Base-by-base conservation (phyloP, 2,329 filamentous ascomycete species). In the Xylaria sp. region DNA sequence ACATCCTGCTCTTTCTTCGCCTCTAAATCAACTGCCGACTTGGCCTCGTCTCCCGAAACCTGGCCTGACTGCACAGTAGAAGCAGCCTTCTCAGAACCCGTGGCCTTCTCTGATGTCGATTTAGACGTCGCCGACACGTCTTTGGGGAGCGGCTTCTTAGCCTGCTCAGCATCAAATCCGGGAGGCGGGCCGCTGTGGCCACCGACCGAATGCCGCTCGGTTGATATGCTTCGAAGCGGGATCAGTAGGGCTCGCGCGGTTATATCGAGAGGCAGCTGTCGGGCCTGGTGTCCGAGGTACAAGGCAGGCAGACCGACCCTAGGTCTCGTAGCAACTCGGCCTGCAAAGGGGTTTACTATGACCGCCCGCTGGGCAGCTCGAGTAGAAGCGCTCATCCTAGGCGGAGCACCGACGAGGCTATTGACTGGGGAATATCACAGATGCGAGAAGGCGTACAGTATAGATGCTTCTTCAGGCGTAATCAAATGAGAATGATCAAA, bases 151-250 rank as follows among this genome's bases (percentile, higher is more conserved):
- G 92, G 90, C 73, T 92, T 93, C 83, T 92, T 93, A 67, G 92
- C 92, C 77, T 91, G 82, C 70, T 93, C 87, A n/a, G 90, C 80
- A 72, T 94, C 92, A 80, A 96, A 97, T 34, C 92, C 92, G 11
- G 92, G 92, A 59, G 92, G 92, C 50, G 91, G 92, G 53, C 83
- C 86, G 57, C 81, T 79, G 55, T 82, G 78, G 42, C 75, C 74
- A 30, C 76, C 72, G 61, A 79, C 76, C 56, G 80, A 77, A 71
- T 85, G 83, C 64, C 83, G 80, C 60, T 86, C 83, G 67, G 85
- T 88, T 52, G 81, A 79, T 67, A 86, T 76, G 67, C 74, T 73
- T 70, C 85, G 81, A 59, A 78, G 70, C 16, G 84, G 83, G 57
- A 86, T 78, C 59, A 86, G 73, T 42, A 87, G 76, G 51, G 83